Evolutionary conservation across 352 stramenopile species (phyloP), one percentile per base, ranked within the genome.

Genomic region (Globisporangium sylvaticum): DNA sequence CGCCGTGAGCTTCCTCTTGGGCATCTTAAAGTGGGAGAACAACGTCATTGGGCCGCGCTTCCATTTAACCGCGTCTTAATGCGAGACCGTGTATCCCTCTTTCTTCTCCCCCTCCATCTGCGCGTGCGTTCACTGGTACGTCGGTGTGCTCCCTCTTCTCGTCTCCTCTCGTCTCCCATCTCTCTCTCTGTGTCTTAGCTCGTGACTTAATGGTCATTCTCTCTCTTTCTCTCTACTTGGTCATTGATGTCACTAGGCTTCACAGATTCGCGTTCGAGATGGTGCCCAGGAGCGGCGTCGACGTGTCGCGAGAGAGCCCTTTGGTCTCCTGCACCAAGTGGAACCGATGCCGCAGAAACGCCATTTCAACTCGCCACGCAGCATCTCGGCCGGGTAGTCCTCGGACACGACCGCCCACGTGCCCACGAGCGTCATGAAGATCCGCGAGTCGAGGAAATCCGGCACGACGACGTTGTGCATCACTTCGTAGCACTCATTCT

Each of bases 341-440:
- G 69, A 94, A 92, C 3, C 85, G 83, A 64, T 94, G 87, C 20
- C 83, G 75, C 42, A 94, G 68, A 68, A 91, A 94, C 15, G 87
- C 87, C 77, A 92, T 90, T 64, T 94, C 87, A 94, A 76, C 69
- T 94, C 87, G 25, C 81, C 81, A 25, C 83, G 79, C 25, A 94
- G 75, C 76, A 92, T 91, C 66, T 92, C 83, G 46, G 76, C 76
- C 31, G 82, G 81, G 62, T 91, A 91, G 32, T 88, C 82, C 39
- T 92, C 84, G 60, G 92, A 76, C 52, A 94, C 82, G 1, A 78
- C 75, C 22, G 84, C 77, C 87, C 87, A 94, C 52, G 87, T 85
- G 4, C 87, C 87, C 24, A 94, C 83, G 10, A 94, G 74, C 25
- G 81, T 83, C 87, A 94, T 94, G 69, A 94, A 92, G 64, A 94